Base-by-base conservation (phyloP, 306 rosid species). In the Prinsepia uniflora region DNA sequence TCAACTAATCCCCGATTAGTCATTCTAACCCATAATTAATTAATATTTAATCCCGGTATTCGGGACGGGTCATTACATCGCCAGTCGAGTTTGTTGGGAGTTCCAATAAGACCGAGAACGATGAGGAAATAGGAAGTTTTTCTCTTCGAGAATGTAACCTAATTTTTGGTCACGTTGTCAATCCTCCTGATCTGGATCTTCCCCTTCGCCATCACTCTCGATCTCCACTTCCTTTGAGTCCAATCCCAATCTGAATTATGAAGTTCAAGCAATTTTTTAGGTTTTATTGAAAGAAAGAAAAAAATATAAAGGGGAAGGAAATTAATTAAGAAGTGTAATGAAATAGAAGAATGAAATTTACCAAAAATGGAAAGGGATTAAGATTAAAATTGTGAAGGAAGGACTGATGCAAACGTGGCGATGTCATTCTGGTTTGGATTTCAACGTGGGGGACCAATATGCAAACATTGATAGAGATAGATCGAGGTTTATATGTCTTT, bases 161-260 rank as follows among this genome's bases (percentile, higher is more conserved):
- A 97, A 44, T 96, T 75, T 70, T 84, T 93, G 0, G 92, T 87
- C 1, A 84, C 64, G 84, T 88, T 93, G 84, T 90, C 96, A 39
- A 93, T 90, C 79, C 89, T 81, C 94, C 81, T 86, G 97, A 93
- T 90, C 96, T 88, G 92, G 77, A 93, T 93, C 96, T 93, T 93
- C 22, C 98, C 98, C 7, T 96, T 82, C 70, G 92, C 94, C 97
- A 93, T 92, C 9, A 5, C 52, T 20, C 65, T 66, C 17, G 54
- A 50, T 43, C 44, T 6, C 11, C 24, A 89, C 14, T 6, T 41
- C n/a, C 67, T 57, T 12, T 66, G 50, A 7, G 30, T 10, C 40
- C 49, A 24, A 22, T 12, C 55, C 46, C 15, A 58, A 40, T 68
- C 74, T 58, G 56, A 52, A 50, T 8, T 47, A 15, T 47, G 17